These are phyloP conservation scores for Termitomyces sp. DNA, from an alignment of 768 basidiomycete species.

Conservation along the genomic window DNA sequence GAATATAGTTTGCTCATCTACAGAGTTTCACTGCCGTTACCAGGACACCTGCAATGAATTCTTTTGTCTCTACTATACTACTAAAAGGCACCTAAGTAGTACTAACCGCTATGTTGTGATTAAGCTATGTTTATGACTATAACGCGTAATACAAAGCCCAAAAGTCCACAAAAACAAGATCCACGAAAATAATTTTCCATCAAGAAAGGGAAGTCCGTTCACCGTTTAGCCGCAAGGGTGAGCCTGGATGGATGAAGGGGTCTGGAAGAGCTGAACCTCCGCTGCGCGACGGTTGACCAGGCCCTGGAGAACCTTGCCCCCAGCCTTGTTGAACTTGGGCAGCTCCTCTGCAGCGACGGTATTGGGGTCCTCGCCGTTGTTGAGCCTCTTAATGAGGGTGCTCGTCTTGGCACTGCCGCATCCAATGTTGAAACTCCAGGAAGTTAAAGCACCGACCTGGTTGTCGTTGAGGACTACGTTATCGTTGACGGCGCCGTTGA, in stretches of 20 bases:
- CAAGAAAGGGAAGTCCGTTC: background rate
- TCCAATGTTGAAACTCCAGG: conserved; percentile 26
- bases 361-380: conserved; percentile 23
- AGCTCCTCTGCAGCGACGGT: conserved; percentile 25
- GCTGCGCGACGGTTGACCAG: conserved; percentile 22
- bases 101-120: too few species aligned
- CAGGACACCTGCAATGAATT: background rate
- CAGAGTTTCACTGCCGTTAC: too few species aligned
- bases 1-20: background rate
- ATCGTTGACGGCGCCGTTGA: conserved; percentile 22
- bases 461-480: conserved; percentile 25
- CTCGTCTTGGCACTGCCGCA: conserved; percentile 22
- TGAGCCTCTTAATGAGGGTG: conserved; percentile 25
- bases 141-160: too few species aligned
- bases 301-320: conserved; percentile 22
- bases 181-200: background rate
- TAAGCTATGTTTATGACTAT: too few species aligned
- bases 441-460: conserved; percentile 25
- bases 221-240: conserved; percentile 18
- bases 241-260: conserved; percentile 20
- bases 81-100: too few species aligned
- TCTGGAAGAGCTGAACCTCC: conserved; percentile 27
- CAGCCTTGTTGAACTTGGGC: conserved; percentile 25
- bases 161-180: too few species aligned
- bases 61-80: background rate